Conservation (phyloP, 73 alveolate species). For the Tetrahymena elliotti region DNA sequence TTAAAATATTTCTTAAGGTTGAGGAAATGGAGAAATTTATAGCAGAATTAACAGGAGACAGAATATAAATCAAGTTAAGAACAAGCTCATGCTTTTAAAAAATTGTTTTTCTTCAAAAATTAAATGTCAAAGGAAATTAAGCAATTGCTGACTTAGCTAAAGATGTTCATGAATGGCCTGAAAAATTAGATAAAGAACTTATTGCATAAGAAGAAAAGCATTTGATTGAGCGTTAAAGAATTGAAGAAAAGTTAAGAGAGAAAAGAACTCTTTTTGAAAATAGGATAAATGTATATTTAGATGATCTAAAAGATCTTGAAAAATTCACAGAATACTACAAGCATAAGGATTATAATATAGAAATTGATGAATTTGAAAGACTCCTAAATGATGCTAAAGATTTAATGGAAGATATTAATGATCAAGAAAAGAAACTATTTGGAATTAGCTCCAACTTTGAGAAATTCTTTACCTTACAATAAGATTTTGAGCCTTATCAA, state of each 20-base stretch:
- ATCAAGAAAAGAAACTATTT: constrained; percentile 17
- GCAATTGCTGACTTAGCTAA: background rate
- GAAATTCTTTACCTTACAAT: background rate
- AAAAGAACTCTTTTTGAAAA: constrained; percentile 24
- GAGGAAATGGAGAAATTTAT: constrained; percentile 34
- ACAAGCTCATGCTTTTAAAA: constrained; percentile 12
- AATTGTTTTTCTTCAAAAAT: constrained; percentile 5
- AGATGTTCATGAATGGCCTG: constrained; percentile 31
- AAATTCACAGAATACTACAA: constrained; percentile 19
- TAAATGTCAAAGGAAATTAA: constrained; percentile 4
- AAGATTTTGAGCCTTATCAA: constrained; percentile 13
- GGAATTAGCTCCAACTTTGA: constrained; percentile 21
- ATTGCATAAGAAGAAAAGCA: constrained; percentile 37
- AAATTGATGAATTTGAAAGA: constrained; percentile 40
- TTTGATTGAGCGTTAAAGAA: constrained; percentile 4
- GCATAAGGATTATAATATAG: constrained; percentile 6
- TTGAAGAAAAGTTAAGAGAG: constrained; percentile 24
- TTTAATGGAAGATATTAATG: constrained; percentile 22
- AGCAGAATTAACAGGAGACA: constrained; percentile 11
- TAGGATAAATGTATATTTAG: constrained; percentile 9
- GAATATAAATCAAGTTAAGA: constrained; percentile 9
- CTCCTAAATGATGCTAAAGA: constrained; percentile 6
- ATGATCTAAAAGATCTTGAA: constrained; percentile 21
- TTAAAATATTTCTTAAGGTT: background rate
- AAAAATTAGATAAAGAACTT: constrained; percentile 15